Conservation (phyloP, 768 basidiomycete genomes). For the Boletus edulis region DNA sequence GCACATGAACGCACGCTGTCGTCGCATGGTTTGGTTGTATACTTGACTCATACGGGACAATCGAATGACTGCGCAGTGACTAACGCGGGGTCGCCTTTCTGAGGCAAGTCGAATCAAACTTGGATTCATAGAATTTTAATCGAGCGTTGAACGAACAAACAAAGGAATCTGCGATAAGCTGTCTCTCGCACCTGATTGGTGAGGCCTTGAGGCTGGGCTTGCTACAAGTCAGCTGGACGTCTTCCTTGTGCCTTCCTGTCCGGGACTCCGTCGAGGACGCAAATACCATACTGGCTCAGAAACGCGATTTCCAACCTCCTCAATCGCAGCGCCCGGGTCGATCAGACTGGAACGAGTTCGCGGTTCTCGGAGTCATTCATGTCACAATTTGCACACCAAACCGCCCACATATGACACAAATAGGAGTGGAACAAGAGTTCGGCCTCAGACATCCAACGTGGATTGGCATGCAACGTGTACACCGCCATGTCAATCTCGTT, state of each 20-base stretch:
- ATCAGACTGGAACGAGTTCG: slow-evolving; percentile 2
- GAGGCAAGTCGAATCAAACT: slow-evolving; percentile 12
- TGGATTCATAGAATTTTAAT: neutral
- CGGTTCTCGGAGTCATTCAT: slow-evolving; percentile 19
- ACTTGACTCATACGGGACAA: slow-evolving; percentile 7
- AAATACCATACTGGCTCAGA: slow-evolving; percentile 7
- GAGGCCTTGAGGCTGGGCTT: slow-evolving; percentile 21
- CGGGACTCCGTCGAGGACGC: slow-evolving; percentile 23
- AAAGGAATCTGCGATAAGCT: slow-evolving; percentile 2
- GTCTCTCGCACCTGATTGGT: slow-evolving; percentile 18
- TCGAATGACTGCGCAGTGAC: slow-evolving; percentile 9
- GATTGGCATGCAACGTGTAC: slow-evolving; percentile 22
- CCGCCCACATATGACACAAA: slow-evolving; percentile 13
- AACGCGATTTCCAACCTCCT: slow-evolving; percentile 14
- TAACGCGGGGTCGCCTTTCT: slow-evolving; percentile 10
- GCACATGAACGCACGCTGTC: slow-evolving; percentile 21
- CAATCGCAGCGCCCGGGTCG: slow-evolving; percentile 1
- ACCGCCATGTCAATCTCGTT: slow-evolving; percentile 10
- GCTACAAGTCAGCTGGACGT: slow-evolving; percentile 4
- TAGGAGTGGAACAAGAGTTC: slow-evolving; percentile 10
- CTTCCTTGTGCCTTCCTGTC: slow-evolving; percentile 8
- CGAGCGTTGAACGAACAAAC: neutral
- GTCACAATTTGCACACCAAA: slow-evolving; percentile 3
- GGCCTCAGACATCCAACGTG: slow-evolving; percentile 15
- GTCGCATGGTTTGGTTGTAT: slow-evolving; percentile 12